Evolutionary conservation across 2,329 filamentous ascomycete species (phyloP), one percentile per base, ranked within the genome.

Genomic region (Aspergillus luchuensis): DNA sequence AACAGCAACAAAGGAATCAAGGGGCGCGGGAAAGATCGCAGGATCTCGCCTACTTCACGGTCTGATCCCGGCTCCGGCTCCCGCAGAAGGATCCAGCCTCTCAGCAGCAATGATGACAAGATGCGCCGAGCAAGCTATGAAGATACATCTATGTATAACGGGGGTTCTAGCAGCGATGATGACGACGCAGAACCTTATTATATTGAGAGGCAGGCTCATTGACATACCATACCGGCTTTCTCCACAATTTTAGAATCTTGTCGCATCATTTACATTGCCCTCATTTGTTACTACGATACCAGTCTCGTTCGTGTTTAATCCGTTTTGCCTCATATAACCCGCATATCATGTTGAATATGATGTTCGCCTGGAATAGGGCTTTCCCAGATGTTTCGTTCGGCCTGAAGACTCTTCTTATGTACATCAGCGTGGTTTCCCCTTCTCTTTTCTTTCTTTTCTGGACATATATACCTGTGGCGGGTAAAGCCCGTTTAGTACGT

Each of bases 1-100:
- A 96, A 98, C 79, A 93, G 90, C 79, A 98, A 98, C 84, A 97
- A 97, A 77, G 95, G 95, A 1, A 97, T 98, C 81, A 98, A 97
- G 78, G 95, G 95, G 10, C 88, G 95, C 49, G 95, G 95, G 47
- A 95, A 94, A 73, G 91, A 93, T 68, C 84, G 91, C 19, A 70
- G 75, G 6, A 78, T 79, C 53, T 72, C 75, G 17, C 72, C 70
- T 15, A 70, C 68, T 5, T 67, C 68, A 38, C 72, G 70, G 30
- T 66, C 70, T 6, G 65, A 66, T 28, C 33, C 52, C 1, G 50
- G 54, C 8, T 60, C 45, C 36, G 61, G 59, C 23, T 48, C 53
- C 8, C 39, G 66, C 10, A 65, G 63, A 60, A 62, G 69, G 10
- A 60, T 65, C 28, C 60, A 64, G 19, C 64, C 66, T 4, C 58